Conservation (phyloP, 768 basidiomycete species). For the Boletus reticuloceps region DNA sequence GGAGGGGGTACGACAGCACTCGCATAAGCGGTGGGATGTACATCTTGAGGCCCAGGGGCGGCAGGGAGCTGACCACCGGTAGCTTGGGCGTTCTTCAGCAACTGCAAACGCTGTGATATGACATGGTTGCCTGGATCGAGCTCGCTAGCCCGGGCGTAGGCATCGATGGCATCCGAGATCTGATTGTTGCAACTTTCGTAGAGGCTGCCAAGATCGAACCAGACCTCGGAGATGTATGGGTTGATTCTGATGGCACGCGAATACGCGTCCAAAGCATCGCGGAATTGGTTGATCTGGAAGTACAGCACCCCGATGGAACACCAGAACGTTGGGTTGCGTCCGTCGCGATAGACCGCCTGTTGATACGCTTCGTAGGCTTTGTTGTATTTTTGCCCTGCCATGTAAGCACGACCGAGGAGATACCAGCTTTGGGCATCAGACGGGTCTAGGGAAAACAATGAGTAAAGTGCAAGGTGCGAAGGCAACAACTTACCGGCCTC, state of each 20-base stretch:
- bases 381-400: conserved; percentile 98
- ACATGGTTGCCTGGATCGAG: conserved; percentile 84
- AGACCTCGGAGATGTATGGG: conserved; percentile 85
- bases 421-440: conserved; percentile 99
- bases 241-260: conserved; percentile 98
- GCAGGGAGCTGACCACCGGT: conserved; percentile 76
- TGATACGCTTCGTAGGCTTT: conserved; percentile 99
- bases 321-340: conserved; percentile 99
- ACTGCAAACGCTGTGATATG: conserved; percentile 76
- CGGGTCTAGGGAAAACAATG: conserved; percentile 56
- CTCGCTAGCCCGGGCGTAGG: conserved; percentile 92
- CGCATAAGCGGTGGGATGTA: conserved; percentile 93
- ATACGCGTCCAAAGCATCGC: conserved; percentile 97
- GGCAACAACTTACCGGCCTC: conserved; percentile 72
- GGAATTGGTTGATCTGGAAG: conserved; percentile 99
- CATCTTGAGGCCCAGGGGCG: conserved; percentile 91
- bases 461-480: background rate
- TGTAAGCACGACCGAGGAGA: conserved; percentile 95
- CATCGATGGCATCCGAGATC: conserved; percentile 97
- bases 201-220: conserved; percentile 90
- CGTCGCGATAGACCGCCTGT: conserved; percentile 98
- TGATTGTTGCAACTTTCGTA: conserved; percentile 99
- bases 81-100: conserved; percentile 76
- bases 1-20: conserved; percentile 71
- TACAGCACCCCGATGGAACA: conserved; percentile 99